A percentile compares a stretch with the other conserved stretches of the same genome.
phyloP scores from a whole-genome alignment of 768 basidiomycete species.

The Botryobasidium botryosum region DNA sequence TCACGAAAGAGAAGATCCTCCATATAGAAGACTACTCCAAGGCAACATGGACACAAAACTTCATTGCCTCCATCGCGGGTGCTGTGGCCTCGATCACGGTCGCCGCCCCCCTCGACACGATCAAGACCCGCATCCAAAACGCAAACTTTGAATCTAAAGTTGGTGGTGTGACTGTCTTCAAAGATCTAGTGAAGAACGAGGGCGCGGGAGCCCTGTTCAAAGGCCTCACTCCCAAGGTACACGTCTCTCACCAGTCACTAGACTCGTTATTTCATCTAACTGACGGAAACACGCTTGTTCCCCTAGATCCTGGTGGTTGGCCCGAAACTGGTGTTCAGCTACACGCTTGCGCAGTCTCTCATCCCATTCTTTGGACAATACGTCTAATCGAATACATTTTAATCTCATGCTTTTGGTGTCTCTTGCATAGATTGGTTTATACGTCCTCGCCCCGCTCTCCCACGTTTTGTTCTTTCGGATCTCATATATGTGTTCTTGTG shows the following conservation, averaged over 20 bases:
- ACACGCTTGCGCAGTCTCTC: conserved; percentile 89
- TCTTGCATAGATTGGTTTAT: no score
- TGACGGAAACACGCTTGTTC: neutral
- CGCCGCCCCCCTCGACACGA: conserved; percentile 85
- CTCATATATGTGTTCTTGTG: no score
- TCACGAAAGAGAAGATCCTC: conserved; percentile 85
- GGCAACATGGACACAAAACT: conserved; percentile 97
- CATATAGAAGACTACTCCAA: conserved; percentile 77
- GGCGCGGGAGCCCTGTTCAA: conserved; percentile 81
- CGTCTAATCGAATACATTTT: no score
- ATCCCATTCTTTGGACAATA: conserved; percentile 86
- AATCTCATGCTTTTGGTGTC: no score
- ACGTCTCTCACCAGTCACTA: conserved; percentile 6
- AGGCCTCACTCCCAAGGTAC: conserved; percentile 88
- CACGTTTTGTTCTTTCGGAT: no score
- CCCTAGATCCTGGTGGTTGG: conserved; percentile 82
- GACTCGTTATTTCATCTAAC: neutral
- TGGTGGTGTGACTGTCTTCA: conserved; percentile 57
- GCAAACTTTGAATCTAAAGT: conserved; percentile 82
- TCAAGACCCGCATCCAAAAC: conserved; percentile 98
- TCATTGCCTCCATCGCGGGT: conserved; percentile 85
- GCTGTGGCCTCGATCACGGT: conserved; percentile 91
- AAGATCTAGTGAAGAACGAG: conserved; percentile 76
- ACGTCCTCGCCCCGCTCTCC: no score
- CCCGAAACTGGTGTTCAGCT: conserved; percentile 95